phyloP scores from a whole-genome alignment of 2,329 filamentous ascomycete genomes.

The Shiraia bambusicola region DNA sequence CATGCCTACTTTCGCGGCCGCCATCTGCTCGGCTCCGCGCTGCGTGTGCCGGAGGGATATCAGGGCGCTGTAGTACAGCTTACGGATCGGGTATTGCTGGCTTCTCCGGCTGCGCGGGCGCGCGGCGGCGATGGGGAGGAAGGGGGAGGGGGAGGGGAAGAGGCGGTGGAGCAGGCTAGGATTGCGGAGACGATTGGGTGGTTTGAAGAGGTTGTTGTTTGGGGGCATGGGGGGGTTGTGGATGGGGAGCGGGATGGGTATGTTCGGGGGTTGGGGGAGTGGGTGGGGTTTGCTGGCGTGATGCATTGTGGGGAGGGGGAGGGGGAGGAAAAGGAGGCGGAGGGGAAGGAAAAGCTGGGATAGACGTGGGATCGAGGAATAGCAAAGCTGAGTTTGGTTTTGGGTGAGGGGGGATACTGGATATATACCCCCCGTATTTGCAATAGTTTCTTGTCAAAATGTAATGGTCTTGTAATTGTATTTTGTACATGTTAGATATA shows the following conservation, averaged over 20 bases:
- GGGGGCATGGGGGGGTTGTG: conserved; percentile 73
- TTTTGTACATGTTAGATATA: too few relatives aligned
- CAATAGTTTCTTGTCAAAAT: too few relatives aligned
- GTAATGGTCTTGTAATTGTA: too few relatives aligned
- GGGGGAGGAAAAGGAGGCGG: background rate
- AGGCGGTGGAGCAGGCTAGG: conserved; percentile 29
- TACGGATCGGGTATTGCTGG: conserved; percentile 30
- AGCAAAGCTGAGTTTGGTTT: too few relatives aligned
- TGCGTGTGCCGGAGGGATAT: conserved; percentile 72
- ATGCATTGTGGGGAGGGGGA: conserved; percentile 31
- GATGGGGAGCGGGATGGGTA: conserved; percentile 67
- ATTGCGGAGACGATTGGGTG: conserved; percentile 63
- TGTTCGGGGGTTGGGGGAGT: conserved; percentile 74
- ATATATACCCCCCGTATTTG: too few relatives aligned
- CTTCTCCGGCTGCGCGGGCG: conserved; percentile 2
- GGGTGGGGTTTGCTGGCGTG: conserved; percentile 72
- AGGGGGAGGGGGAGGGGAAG: conserved; percentile 19
- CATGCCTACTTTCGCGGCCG: conserved; percentile 62
- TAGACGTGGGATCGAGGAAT: too few relatives aligned
- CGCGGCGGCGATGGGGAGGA: background rate
- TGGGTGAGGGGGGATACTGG: too few relatives aligned
- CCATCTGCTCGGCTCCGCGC: conserved; percentile 67
- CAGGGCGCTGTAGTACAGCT: conserved; percentile 49
- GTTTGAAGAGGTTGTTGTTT: conserved; percentile 78
- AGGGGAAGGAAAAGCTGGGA: background rate